A percentile compares a stretch with the other conserved stretches of the same genome.
These are phyloP conservation scores for Pleurozium schreberi DNA, from an alignment of 225 moss, liverwort and hornwort species.

Conservation along the genomic window DNA sequence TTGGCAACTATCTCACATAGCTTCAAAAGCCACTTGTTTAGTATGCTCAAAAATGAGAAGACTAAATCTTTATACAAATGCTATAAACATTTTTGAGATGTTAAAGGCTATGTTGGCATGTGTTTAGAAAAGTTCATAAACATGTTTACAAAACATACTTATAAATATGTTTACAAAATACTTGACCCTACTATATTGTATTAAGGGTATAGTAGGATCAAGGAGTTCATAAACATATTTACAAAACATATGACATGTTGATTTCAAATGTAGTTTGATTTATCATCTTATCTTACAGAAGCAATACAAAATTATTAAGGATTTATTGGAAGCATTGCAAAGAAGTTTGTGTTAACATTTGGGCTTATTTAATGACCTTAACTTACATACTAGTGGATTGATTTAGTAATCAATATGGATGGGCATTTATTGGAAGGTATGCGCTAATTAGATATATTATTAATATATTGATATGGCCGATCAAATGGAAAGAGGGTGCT, in stretches of 20 bases:
- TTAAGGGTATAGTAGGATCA: too few species aligned
- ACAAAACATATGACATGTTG: too few species aligned
- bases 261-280: not conserved
- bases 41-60: not conserved
- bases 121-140: too few species aligned
- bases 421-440: not conserved
- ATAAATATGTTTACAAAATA: too few species aligned
- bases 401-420: not conserved
- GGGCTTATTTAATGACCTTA: not conserved
- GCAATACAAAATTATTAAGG: not conserved
- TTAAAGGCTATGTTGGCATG: too few species aligned
- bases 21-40: not conserved
- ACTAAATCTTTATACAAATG: not conserved
- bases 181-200: too few species aligned
- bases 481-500: not conserved
- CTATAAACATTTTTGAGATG: too few species aligned
- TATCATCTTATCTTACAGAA: not conserved
- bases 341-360: not conserved
- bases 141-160: too few species aligned
- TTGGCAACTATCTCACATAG: too few species aligned
- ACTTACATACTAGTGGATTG: accelerated
- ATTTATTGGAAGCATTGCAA: not conserved
- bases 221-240: too few species aligned
- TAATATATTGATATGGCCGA: not conserved
- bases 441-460: not conserved